Conservation (phyloP, 75 land plant genomes). For the Sequoiadendron giganteum region DNA sequence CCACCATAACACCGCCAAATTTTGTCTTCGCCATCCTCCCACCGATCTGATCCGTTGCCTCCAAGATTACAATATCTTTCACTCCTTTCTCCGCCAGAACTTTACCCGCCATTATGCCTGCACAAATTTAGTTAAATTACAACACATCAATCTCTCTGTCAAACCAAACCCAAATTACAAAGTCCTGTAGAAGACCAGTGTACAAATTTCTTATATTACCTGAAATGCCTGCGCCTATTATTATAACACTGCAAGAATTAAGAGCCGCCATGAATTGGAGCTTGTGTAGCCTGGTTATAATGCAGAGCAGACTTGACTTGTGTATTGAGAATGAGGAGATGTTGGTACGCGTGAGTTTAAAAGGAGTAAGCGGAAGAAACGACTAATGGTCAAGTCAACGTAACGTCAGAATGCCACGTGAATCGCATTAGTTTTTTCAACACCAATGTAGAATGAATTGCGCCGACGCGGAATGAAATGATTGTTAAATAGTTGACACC, state of each 20-base stretch:
- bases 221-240: constrained; percentile 12
- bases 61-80: constrained; percentile 61
- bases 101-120: constrained; percentile 69
- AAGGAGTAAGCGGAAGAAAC: no score
- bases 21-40: constrained; percentile 50
- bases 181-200: neutral
- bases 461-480: no score
- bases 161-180: neutral
- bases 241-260: neutral
- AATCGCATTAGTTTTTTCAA: no score
- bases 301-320: no score
- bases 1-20: constrained; percentile 60
- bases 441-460: no score
- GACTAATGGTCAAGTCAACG: no score
- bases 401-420: no score
- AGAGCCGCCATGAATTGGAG: neutral
- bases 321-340: no score
- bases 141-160: neutral
- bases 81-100: constrained; percentile 59
- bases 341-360: no score
- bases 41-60: constrained; percentile 70
- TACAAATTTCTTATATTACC: neutral
- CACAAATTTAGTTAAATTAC: neutral
- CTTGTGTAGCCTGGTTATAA: no score
- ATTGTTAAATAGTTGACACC: no score